Evolutionary conservation across 192 early-diverging fungal species (phyloP).

Genomic region (Backusella mclennaniae): DNA sequence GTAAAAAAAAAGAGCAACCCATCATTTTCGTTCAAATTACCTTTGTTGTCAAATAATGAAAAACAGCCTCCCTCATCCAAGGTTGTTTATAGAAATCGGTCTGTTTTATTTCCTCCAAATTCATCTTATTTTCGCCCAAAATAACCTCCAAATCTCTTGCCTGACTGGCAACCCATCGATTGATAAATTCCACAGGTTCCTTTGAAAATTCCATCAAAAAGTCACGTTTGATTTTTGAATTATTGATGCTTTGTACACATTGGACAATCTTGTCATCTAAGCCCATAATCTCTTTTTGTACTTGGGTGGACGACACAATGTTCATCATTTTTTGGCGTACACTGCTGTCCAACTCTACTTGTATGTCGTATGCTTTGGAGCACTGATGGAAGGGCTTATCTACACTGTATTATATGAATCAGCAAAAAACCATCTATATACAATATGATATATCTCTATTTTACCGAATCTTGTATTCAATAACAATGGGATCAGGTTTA

Average conservation of each 20-base stretch:
- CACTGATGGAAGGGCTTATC: conserved; percentile 78
- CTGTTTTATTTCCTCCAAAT: conserved; percentile 69
- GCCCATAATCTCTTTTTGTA: conserved; percentile 40
- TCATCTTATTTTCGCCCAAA: conserved; percentile 76
- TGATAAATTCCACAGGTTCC: conserved; percentile 87
- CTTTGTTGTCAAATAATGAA: conserved; percentile 84
- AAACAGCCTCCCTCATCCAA: conserved; percentile 87
- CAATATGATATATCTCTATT: background rate
- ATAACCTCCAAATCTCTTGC: conserved; percentile 92
- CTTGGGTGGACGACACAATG: conserved; percentile 43
- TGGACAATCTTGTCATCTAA: conserved; percentile 71
- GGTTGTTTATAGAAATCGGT: conserved; percentile 73
- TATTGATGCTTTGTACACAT: conserved; percentile 82
- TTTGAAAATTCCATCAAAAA: conserved; percentile 87
- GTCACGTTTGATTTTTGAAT: conserved; percentile 87
- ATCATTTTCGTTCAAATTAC: conserved; percentile 5
- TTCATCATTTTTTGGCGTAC: conserved; percentile 56
- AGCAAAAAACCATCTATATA: background rate
- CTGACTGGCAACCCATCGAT: conserved; percentile 92
- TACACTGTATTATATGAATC: conserved; percentile 49
- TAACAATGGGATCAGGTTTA: conserved; percentile 83
- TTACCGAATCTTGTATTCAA: conserved; percentile 67
- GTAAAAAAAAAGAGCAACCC: background rate
- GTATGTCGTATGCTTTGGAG: conserved; percentile 87
- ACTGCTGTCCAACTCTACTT: conserved; percentile 84